Conservation (phyloP, 2,329 filamentous ascomycete genomes). For the Trematosphaeria pertusa region DNA sequence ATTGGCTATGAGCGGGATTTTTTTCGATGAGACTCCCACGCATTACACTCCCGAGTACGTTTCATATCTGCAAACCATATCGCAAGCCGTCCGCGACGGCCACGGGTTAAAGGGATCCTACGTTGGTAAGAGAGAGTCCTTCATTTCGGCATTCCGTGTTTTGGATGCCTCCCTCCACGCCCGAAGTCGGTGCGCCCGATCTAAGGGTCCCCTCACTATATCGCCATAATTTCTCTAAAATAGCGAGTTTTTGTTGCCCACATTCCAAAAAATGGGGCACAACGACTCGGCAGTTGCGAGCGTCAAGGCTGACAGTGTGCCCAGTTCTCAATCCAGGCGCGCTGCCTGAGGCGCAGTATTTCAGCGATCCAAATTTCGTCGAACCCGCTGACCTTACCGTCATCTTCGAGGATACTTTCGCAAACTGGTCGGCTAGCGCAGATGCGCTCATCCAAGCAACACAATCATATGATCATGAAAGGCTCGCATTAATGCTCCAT, state of each 20-base stretch:
- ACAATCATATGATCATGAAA: conserved; percentile 18
- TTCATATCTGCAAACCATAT: conserved; percentile 29
- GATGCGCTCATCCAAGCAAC: conserved; percentile 17
- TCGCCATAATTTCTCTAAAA: conserved; percentile 13
- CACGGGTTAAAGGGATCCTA: conserved; percentile 34
- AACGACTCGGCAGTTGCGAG: conserved; percentile 31
- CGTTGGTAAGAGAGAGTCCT: conserved; percentile 28
- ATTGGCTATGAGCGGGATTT: conserved; percentile 56
- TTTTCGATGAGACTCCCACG: conserved; percentile 57
- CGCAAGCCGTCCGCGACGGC: conserved; percentile 20
- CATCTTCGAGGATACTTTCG: conserved; percentile 29
- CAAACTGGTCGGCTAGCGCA: conserved; percentile 15
- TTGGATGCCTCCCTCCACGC: conserved; percentile 12
- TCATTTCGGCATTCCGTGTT: conserved; percentile 29
- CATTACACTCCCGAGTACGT: conserved; percentile 22
- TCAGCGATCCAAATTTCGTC: conserved; percentile 16
- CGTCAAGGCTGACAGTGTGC: conserved; percentile 27
- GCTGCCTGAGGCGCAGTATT: conserved; percentile 26
- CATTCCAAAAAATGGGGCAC: conserved; percentile 8
- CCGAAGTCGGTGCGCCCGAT: conserved; percentile 22
- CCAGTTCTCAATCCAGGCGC: conserved; percentile 35
- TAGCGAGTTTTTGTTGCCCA: conserved; percentile 12
- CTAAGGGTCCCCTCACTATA: conserved; percentile 19
- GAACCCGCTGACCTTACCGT: conserved; percentile 22
- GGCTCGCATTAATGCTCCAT: conserved; percentile 28